Base-by-base conservation (phyloP, 805 yeast genomes). In the Schwanniomyces occidentalis region DNA sequence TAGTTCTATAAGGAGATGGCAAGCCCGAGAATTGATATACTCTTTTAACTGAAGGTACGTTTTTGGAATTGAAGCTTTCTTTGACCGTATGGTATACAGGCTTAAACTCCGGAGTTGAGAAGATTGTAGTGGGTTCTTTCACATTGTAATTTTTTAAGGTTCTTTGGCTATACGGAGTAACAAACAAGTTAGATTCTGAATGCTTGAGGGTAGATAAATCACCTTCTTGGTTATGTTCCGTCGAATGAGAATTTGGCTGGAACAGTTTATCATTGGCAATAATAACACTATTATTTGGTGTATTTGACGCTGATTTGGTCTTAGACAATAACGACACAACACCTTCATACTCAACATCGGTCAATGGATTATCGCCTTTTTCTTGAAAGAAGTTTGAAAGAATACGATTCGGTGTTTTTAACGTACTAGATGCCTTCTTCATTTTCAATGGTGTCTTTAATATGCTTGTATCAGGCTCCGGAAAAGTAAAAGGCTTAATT, bases 291-390 rank as follows among this genome's bases (percentile, higher is more conserved):
- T 18, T 27, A 2, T 29, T 19, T 22, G 41, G 40, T 4, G 38
- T 35, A 17, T 35, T 30, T n/a, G 13, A 8, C 24, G 16, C 37
- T 2, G 38, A 29, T 16, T 27, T 34, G 2, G 44, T 15, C 24
- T 46, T 49, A 15, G 56, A 49, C 32, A 65, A 46, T n/a, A 85
- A 58, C 5, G 89, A 75, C 41, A 81, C 54, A 1, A 86, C 91
- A n/a, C 95, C 95, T 57, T 83, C 91, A 49, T 80, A 73, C 54
- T 87, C 95, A 27, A 85, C 68, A 16, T 81, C 87, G 9, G 80
- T 69, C 41, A 87, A 65, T 4, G 91, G 88, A n/a, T 61, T 61
- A 37, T 79, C 75, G n/a, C 95, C 95, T 54, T 85, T 86, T 27
- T 63, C 65, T n/a, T 69, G 69, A 56, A 86, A 86, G 52, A 87